Percentiles rank a stretch among this genome's conserved stretches.
phyloP scores from a whole-genome alignment of 2,329 filamentous ascomycete genomes.

The Tolypocladium guangdongense region DNA sequence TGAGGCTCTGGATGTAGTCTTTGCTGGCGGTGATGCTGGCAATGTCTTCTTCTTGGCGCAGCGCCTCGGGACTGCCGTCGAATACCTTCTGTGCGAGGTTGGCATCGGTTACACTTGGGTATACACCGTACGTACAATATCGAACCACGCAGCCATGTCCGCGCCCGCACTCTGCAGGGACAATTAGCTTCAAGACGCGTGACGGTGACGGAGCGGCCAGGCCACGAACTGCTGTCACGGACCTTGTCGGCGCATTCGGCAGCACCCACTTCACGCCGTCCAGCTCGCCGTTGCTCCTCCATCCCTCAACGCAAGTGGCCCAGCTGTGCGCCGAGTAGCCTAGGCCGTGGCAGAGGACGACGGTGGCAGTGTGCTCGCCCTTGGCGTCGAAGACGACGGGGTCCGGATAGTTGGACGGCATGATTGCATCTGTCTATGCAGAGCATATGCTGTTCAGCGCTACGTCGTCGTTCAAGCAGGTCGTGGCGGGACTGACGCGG shows the following conservation, averaged over 20 bases:
- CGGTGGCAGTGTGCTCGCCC: slow-evolving; percentile 72
- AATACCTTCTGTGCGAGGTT: not conserved
- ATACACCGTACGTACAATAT: slow-evolving; percentile 41
- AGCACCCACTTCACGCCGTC: slow-evolving; percentile 81
- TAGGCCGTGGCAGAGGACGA: slow-evolving; percentile 81
- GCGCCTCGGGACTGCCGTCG: not conserved
- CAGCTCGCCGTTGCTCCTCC: slow-evolving; percentile 64
- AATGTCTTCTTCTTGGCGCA: slow-evolving; percentile 43
- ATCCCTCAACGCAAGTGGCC: slow-evolving; percentile 71
- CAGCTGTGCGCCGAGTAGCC: slow-evolving; percentile 68
- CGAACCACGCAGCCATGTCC: slow-evolving; percentile 73
- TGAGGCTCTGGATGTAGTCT: slow-evolving; percentile 62
- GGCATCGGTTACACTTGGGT: not conserved
- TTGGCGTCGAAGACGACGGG: slow-evolving; percentile 64
- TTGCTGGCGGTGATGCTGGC: slow-evolving; percentile 57
- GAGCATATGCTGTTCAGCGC: not conserved
- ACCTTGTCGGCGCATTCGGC: slow-evolving; percentile 71
- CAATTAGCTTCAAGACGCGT: not conserved
- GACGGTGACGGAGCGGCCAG: not conserved
- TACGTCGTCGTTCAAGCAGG: not conserved
- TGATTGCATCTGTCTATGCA: not conserved
- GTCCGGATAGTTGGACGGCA: slow-evolving; percentile 3
- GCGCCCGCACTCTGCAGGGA: slow-evolving; percentile 53
- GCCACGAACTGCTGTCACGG: slow-evolving; percentile 47
- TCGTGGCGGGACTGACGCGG: not conserved